A percentile compares a stretch with the other conserved stretches of the same genome.
These are phyloP conservation scores for Phaeotremella fagi DNA, from an alignment of 768 basidiomycete genomes.

Conservation along the genomic window DNA sequence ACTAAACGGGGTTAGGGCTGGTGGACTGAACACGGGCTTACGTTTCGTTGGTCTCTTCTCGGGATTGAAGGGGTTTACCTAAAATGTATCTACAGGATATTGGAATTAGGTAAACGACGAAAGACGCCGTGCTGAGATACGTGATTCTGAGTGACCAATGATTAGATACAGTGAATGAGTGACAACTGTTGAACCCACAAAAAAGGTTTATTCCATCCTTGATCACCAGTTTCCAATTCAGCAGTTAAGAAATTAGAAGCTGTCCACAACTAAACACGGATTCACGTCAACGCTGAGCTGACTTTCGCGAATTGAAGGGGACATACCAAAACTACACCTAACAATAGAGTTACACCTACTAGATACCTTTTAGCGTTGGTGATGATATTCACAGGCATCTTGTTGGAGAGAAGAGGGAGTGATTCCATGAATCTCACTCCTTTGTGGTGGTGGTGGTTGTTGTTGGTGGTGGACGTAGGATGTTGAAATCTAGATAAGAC, in stretches of 20 bases:
- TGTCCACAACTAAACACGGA: constrained; percentile 64
- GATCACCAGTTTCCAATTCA: constrained; percentile 55
- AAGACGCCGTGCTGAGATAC: constrained; percentile 87
- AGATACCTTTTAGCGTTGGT: constrained; percentile 32
- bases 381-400: too few relatives aligned
- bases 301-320: neutral
- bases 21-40: constrained; percentile 10
- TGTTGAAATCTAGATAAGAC: too few relatives aligned
- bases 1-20: constrained; percentile 3
- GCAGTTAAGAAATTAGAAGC: constrained; percentile 71
- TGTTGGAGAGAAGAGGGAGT: constrained; percentile 8
- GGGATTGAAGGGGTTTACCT: constrained; percentile 2
- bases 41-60: neutral
- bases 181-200: constrained; percentile 54
- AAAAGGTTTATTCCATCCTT: constrained; percentile 79
- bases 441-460: too few relatives aligned
- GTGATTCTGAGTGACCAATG: constrained; percentile 61
- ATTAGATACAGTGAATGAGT: neutral
- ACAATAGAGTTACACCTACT: constrained; percentile 31
- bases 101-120: constrained; percentile 73
- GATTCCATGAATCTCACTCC: neutral
- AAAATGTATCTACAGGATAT: constrained; percentile 51
- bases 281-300: constrained; percentile 14
- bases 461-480: too few relatives aligned
- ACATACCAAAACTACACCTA: constrained; percentile 33